Conservation (phyloP, 208 protist species). For the Vickermania ingenoplastis region DNA sequence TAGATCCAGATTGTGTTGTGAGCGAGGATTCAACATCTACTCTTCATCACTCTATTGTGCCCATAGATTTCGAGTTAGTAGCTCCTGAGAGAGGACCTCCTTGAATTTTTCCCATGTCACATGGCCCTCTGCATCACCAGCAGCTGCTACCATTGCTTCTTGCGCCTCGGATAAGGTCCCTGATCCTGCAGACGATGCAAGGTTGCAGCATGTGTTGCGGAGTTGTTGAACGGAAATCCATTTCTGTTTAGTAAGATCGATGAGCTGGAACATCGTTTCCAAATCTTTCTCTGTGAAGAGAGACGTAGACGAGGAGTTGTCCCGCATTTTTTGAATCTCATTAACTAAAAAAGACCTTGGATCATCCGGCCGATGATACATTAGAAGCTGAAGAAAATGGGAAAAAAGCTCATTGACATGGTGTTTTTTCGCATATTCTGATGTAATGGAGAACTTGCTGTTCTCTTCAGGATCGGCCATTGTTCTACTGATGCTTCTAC, state of each 20-base stretch:
- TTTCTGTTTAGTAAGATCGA: slow-evolving; percentile 82
- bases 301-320: slow-evolving; percentile 44
- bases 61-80: slow-evolving; percentile 63
- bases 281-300: slow-evolving; percentile 83
- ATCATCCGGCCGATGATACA: slow-evolving; percentile 75
- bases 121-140: slow-evolving; percentile 58
- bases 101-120: slow-evolving; percentile 81
- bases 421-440: slow-evolving; percentile 70
- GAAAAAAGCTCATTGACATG: slow-evolving; percentile 79
- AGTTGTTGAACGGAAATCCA: slow-evolving; percentile 78
- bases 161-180: slow-evolving; percentile 22
- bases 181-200: slow-evolving; percentile 41
- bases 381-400: slow-evolving; percentile 79
- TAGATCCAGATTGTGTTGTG: too few relatives aligned
- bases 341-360: slow-evolving; percentile 64
- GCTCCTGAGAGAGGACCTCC: slow-evolving; percentile 53
- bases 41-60: slow-evolving; percentile 11
- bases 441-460: slow-evolving; percentile 24
- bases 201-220: slow-evolving; percentile 79
- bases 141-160: slow-evolving; percentile 53
- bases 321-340: slow-evolving; percentile 63
- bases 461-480: slow-evolving; percentile 8
- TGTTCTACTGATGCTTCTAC: neutral
- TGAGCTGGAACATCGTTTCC: slow-evolving; percentile 89
- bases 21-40: neutral